Percentiles rank a stretch among this genome's conserved stretches.
Conservation (phyloP, 1,139 yeast species). For the Protomyces lactucae-debilis region DNA sequence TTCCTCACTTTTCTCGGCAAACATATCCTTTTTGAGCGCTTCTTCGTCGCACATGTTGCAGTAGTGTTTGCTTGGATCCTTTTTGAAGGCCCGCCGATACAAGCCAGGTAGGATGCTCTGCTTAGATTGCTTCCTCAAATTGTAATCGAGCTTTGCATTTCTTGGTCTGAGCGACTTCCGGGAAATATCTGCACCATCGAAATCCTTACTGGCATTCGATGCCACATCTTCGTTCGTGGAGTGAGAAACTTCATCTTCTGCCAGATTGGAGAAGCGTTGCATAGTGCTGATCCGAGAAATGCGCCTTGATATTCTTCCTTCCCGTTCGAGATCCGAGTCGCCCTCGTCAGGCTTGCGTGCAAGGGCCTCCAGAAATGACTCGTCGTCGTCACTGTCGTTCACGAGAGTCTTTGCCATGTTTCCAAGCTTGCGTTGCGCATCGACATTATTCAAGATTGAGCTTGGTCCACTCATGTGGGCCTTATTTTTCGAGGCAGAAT, state of each 20-base stretch:
- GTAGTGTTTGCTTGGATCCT: background rate
- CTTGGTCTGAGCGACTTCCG: constrained; percentile 9
- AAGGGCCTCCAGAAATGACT: background rate
- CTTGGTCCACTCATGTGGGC: background rate
- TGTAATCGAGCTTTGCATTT: constrained; percentile 10
- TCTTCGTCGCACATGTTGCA: constrained; percentile 19
- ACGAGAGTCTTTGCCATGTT: background rate
- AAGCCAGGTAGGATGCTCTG: background rate
- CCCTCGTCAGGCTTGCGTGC: background rate
- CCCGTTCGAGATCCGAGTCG: background rate
- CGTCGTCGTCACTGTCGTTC: background rate
- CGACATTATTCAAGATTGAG: background rate
- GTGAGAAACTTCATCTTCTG: background rate
- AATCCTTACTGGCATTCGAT: background rate
- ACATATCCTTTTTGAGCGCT: background rate
- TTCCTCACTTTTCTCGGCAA: background rate
- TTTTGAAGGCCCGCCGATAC: background rate
- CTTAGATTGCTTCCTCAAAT: constrained; percentile 5
- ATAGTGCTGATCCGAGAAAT: background rate
- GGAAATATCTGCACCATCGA: background rate
- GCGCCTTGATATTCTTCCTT: background rate
- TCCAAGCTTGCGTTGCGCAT: background rate
- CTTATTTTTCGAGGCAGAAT: background rate
- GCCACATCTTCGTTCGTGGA: background rate
- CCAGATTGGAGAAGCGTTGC: background rate